These are phyloP conservation scores for Paragyromitra xinjiangensis DNA, from an alignment of 495 filamentous ascomycete species.

Conservation along the genomic window DNA sequence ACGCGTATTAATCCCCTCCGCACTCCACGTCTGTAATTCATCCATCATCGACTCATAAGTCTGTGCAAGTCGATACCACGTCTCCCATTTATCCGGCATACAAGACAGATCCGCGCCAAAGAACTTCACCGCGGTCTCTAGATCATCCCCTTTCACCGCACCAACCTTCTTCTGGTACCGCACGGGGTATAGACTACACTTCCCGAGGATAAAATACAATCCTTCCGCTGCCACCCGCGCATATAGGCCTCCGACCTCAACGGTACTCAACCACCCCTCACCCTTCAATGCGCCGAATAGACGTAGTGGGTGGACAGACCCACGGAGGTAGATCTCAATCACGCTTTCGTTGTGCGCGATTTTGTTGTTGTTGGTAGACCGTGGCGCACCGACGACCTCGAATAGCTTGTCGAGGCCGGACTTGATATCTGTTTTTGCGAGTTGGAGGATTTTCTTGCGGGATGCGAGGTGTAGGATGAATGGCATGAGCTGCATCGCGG, in stretches of 20 bases:
- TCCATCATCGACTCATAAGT: constrained; percentile 91
- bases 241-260: constrained; percentile 63
- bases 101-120: constrained; percentile 88
- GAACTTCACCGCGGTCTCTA: constrained; percentile 82
- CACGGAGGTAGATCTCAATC: constrained; percentile 77
- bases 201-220: constrained; percentile 91
- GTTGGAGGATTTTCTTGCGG: constrained; percentile 86
- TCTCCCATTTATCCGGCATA: constrained; percentile 86
- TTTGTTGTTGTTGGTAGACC: constrained; percentile 49
- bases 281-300: constrained; percentile 81
- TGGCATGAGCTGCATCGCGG: constrained; percentile 80
- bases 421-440: constrained; percentile 88
- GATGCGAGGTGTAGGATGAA: constrained; percentile 81
- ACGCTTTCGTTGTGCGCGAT: constrained; percentile 52
- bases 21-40: constrained; percentile 91
- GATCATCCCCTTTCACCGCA: constrained; percentile 80
- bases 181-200: constrained; percentile 87
- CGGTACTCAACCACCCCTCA: constrained; percentile 69
- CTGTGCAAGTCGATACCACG: constrained; percentile 94
- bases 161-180: constrained; percentile 81
- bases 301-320: constrained; percentile 81
- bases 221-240: constrained; percentile 77
- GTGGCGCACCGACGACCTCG: constrained; percentile 67
- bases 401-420: constrained; percentile 90
- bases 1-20: constrained; percentile 93